Evolutionary conservation across 2,329 filamentous ascomycete genomes (phyloP).

Genomic region (Sarocladiaceae sp.): DNA sequence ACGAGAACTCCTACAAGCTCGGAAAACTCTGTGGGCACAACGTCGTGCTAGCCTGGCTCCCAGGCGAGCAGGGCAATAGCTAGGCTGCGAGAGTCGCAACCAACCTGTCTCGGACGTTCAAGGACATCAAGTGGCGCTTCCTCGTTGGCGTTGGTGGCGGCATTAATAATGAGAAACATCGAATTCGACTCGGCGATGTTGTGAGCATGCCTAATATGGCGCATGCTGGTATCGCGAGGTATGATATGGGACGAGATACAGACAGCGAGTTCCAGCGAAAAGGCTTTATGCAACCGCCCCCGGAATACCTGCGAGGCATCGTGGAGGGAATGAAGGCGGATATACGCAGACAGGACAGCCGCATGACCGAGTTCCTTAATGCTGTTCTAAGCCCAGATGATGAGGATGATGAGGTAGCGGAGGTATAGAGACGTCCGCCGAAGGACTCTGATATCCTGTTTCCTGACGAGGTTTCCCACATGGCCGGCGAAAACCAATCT

Average conservation of each 20-base stretch:
- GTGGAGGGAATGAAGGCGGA: conserved; percentile 13
- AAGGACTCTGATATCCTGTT: background rate
- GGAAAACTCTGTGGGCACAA: conserved; percentile 21
- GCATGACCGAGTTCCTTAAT: background rate
- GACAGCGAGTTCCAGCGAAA: conserved; percentile 13
- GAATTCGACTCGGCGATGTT: conserved; percentile 27
- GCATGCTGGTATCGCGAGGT: conserved; percentile 19
- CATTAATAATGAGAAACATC: conserved; percentile 23
- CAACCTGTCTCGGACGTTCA: conserved; percentile 20
- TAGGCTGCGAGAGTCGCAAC: conserved; percentile 19
- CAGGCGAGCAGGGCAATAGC: conserved; percentile 19
- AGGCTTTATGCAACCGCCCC: conserved; percentile 15
- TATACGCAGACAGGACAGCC: conserved; percentile 8
- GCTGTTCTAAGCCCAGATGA: conserved; percentile 8
- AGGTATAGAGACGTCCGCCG: conserved; percentile 13
- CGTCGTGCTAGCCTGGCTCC: conserved; percentile 22
- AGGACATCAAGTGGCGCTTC: conserved; percentile 19
- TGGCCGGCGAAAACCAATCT: background rate
- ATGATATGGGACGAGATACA: conserved; percentile 21
- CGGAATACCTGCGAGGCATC: conserved; percentile 10
- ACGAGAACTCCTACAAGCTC: conserved; percentile 21
- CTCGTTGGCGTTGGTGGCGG: conserved; percentile 25
- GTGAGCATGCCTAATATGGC: conserved; percentile 13
- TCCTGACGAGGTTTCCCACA: background rate
- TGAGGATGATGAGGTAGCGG: conserved; percentile 10